Evolutionary conservation across 2,329 filamentous ascomycete genomes (phyloP).

Genomic region (Hymenoscyphus fraxineus): DNA sequence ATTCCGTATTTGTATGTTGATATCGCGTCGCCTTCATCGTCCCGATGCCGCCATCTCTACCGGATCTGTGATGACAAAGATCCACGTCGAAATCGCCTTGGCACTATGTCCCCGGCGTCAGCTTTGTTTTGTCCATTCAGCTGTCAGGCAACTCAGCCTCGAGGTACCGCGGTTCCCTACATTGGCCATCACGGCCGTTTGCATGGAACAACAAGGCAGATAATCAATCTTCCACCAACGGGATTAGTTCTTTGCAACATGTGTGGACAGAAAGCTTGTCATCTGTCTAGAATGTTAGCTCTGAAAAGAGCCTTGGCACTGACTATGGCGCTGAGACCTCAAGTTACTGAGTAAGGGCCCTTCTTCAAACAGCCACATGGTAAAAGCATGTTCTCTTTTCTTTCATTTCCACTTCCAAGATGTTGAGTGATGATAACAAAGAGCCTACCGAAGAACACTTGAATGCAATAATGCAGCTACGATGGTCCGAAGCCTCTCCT

Average conservation of each 20-base stretch:
- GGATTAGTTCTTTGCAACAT: not conserved
- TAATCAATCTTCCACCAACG: not conserved
- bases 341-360: not conserved
- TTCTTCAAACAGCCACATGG: not conserved
- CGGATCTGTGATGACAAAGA: not conserved
- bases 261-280: not conserved
- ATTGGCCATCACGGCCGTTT: not conserved
- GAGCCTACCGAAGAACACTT: conserved; percentile 27
- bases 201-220: not conserved
- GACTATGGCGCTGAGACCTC: not conserved
- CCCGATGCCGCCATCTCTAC: not conserved
- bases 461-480: conserved; percentile 14
- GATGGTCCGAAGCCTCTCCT: conserved; percentile 26
- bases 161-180: not conserved
- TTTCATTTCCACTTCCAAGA: not conserved
- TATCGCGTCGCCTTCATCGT: not conserved
- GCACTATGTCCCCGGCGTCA: not conserved
- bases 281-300: not conserved
- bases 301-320: not conserved
- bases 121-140: not conserved
- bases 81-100: not conserved
- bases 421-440: conserved; percentile 32
- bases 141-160: not conserved
- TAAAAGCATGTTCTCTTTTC: not conserved
- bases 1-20: not conserved